These are phyloP conservation scores for Pulveroboletus sp. DNA, from an alignment of 768 basidiomycete genomes.

Conservation along the genomic window DNA sequence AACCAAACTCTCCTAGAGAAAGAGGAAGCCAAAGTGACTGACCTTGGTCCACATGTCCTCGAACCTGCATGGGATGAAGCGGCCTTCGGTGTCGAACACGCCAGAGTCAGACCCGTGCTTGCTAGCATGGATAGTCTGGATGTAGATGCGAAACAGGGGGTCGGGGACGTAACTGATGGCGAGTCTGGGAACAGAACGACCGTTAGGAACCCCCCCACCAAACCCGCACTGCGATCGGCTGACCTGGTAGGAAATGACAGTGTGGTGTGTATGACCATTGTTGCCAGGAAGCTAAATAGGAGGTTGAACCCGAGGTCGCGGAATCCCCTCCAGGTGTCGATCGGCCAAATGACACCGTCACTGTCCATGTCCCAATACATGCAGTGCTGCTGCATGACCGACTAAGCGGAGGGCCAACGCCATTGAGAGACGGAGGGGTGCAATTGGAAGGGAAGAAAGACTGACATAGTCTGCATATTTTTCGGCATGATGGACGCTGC, in stretches of 20 bases:
- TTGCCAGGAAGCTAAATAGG: constrained; percentile 32
- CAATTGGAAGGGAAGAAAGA: not conserved
- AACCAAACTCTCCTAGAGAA: too few relatives aligned
- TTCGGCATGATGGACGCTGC: constrained; percentile 17
- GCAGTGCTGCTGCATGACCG: constrained; percentile 40
- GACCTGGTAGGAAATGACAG: constrained; percentile 35
- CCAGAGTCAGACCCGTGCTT: constrained; percentile 45
- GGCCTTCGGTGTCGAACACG: constrained; percentile 38
- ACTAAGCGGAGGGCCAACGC: constrained; percentile 12
- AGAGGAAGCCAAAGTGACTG: not conserved
- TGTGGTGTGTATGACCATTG: constrained; percentile 31
- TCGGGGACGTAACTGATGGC: constrained; percentile 32
- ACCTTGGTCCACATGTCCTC: constrained; percentile 43
- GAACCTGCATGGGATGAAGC: constrained; percentile 39
- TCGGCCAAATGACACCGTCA: constrained; percentile 43
- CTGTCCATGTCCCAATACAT: constrained; percentile 37
- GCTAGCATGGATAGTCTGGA: constrained; percentile 31
- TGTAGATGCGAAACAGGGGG: constrained; percentile 37
- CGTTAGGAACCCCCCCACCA: not conserved
- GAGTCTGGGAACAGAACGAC: constrained; percentile 8
- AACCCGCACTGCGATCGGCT: not conserved
- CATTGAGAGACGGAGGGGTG: not conserved
- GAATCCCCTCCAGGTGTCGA: constrained; percentile 40
- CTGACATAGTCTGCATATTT: constrained; percentile 21
- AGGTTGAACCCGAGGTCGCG: constrained; percentile 39